Conservation (phyloP, 768 basidiomycete genomes). For the Podaxis rugospora region DNA sequence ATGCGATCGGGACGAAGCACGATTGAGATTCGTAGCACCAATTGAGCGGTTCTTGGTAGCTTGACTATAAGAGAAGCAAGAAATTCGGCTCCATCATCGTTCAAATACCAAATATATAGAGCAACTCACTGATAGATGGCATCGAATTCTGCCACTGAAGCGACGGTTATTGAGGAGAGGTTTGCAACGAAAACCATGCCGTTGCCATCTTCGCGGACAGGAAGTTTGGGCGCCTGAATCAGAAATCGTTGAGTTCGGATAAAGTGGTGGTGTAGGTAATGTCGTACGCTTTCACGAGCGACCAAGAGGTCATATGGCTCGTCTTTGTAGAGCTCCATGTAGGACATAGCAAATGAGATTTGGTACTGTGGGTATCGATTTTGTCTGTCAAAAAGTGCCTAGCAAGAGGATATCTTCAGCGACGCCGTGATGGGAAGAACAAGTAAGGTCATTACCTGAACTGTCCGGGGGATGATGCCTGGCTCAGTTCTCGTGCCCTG, state of each 20-base stretch:
- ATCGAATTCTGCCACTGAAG: slow-evolving; percentile 40
- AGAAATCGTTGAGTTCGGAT: slow-evolving; percentile 4
- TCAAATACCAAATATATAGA: neutral
- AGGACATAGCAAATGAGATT: slow-evolving; percentile 56
- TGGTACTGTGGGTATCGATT: slow-evolving; percentile 31
- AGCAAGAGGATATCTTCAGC: neutral
- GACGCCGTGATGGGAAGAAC: neutral
- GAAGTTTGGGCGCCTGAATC: slow-evolving; percentile 44
- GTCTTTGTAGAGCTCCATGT: slow-evolving; percentile 91
- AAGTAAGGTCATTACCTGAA: slow-evolving; percentile 45
- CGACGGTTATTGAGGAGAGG: slow-evolving; percentile 37
- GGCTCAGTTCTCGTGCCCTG: slow-evolving; percentile 70
- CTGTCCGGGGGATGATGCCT: slow-evolving; percentile 83
- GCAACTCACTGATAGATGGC: slow-evolving; percentile 38
- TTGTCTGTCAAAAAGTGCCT: slow-evolving; percentile 59
- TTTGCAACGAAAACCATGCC: slow-evolving; percentile 55
- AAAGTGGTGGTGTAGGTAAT: neutral
- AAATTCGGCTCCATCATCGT: neutral
- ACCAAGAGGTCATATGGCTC: slow-evolving; percentile 87
- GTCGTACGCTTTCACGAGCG: slow-evolving; percentile 57
- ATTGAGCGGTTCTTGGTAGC: slow-evolving; percentile 79
- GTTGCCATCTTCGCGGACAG: slow-evolving; percentile 48
- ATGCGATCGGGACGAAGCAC: slow-evolving; percentile 83
- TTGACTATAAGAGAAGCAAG: slow-evolving; percentile 32
- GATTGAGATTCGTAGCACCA: slow-evolving; percentile 83